Percentiles rank a stretch among this genome's conserved stretches.
phyloP scores from a whole-genome alignment of 2,329 filamentous ascomycete genomes.

The Fusarium pseudoanthophilum region DNA sequence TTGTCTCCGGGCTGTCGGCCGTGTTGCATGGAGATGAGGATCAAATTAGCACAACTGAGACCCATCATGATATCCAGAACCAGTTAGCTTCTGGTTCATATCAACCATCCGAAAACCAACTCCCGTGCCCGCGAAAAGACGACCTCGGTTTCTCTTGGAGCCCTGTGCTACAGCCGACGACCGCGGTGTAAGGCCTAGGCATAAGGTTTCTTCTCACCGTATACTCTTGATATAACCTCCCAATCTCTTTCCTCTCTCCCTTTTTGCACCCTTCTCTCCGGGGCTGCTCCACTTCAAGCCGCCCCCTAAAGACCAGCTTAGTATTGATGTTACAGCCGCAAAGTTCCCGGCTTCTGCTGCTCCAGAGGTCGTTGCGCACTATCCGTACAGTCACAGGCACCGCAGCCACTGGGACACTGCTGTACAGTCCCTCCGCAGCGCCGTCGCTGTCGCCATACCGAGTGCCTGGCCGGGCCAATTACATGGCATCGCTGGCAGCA shows the following conservation, averaged over 20 bases:
- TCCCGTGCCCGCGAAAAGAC: constrained; percentile 28
- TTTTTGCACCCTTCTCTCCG: constrained; percentile 38
- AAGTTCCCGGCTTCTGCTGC: constrained; percentile 29
- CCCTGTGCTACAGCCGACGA: constrained; percentile 38
- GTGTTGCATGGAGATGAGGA: background rate
- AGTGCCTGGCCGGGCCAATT: constrained; percentile 41
- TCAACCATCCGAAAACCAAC: constrained; percentile 24
- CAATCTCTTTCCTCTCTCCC: constrained; percentile 6
- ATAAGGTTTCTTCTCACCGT: constrained; percentile 24
- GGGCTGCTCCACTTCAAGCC: constrained; percentile 40
- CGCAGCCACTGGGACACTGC: constrained; percentile 12
- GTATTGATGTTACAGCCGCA: constrained; percentile 38
- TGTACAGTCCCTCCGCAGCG: constrained; percentile 15
- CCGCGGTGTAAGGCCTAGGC: constrained; percentile 32
- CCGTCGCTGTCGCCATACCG: constrained; percentile 28
- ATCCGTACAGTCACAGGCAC: constrained; percentile 8
- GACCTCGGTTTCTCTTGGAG: constrained; percentile 38
- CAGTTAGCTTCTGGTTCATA: constrained; percentile 30
- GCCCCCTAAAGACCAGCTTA: constrained; percentile 20
- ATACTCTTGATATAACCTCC: constrained; percentile 19
- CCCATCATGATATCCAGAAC: constrained; percentile 15
- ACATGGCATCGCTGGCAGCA: constrained; percentile 39
- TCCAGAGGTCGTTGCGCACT: constrained; percentile 38
- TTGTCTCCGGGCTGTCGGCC: constrained; percentile 16
- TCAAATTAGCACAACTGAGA: constrained; percentile 25